Evolutionary conservation across 805 yeast genomes (phyloP).

Genomic region (Kodamaea fukazawae): DNA sequence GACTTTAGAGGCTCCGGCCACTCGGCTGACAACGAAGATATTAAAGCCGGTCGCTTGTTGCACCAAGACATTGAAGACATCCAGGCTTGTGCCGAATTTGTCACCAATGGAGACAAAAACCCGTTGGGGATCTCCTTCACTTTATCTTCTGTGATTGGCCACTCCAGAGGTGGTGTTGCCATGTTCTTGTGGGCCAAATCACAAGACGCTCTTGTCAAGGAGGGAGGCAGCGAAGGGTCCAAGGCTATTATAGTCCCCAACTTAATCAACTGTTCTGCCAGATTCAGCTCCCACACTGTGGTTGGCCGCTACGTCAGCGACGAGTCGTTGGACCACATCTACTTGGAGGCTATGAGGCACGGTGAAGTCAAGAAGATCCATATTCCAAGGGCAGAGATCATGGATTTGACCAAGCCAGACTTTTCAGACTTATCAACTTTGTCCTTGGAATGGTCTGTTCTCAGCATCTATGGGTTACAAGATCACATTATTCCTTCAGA

Average conservation of each 20-base stretch:
- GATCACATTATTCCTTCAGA: constrained; percentile 65
- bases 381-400: constrained; percentile 51
- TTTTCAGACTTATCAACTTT: constrained; percentile 40
- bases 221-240: constrained; percentile 19
- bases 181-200: constrained; percentile 67
- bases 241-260: constrained; percentile 53
- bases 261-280: constrained; percentile 69
- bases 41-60: constrained; percentile 52
- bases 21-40: constrained; percentile 51
- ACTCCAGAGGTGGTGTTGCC: constrained; percentile 77
- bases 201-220: constrained; percentile 36
- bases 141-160: constrained; percentile 63
- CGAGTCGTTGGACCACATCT: constrained; percentile 13
- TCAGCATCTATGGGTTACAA: constrained; percentile 67
- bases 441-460: constrained; percentile 47
- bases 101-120: constrained; percentile 26
- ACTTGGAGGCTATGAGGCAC: constrained; percentile 41
- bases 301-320: constrained; percentile 33
- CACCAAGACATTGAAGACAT: constrained; percentile 69
- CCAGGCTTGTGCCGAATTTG: constrained; percentile 34
- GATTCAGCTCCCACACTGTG: constrained; percentile 56
- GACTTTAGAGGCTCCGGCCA: constrained; percentile 88
- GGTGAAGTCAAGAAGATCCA: constrained; percentile 45
- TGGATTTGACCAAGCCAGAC: constrained; percentile 49
- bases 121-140: constrained; percentile 43